These are phyloP conservation scores for Pinus tabuliformis DNA, from an alignment of 75 land plant genomes.

Conservation along the genomic window DNA sequence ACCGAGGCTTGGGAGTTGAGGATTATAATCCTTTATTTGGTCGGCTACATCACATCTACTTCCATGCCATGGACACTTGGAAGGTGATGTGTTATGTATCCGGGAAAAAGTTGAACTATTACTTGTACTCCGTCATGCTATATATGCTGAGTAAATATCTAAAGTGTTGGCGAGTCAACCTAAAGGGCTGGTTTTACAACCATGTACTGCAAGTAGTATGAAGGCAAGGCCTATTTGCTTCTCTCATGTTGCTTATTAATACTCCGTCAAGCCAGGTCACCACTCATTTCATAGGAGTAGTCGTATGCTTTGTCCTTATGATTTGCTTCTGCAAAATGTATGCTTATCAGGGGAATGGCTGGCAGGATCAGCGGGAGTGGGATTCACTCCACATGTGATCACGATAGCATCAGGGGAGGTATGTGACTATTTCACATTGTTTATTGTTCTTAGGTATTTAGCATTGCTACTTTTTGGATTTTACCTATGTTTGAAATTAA, in stretches of 20 bases:
- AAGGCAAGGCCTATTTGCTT: neutral
- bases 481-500: no score
- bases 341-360: slow-evolving; percentile 48
- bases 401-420: slow-evolving; percentile 80
- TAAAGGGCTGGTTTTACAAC: neutral
- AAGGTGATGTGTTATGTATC: neutral
- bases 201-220: neutral
- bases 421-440: slow-evolving; percentile 8
- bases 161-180: neutral
- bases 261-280: slow-evolving; percentile 5
- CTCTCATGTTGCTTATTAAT: neutral
- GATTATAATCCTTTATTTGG: neutral
- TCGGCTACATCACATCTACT: neutral
- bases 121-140: neutral
- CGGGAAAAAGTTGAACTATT: neutral
- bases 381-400: slow-evolving; percentile 84
- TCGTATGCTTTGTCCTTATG: neutral
- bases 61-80: neutral
- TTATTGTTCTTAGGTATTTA: neutral
- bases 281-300: slow-evolving; percentile 1
- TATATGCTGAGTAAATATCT: neutral
- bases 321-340: slow-evolving; percentile 7
- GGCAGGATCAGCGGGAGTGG: slow-evolving; percentile 77
- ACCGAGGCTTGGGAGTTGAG: neutral
- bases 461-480: no score